These are phyloP conservation scores for Wallacemonas collosoma DNA, from an alignment of 208 protist species.

Conservation along the genomic window DNA sequence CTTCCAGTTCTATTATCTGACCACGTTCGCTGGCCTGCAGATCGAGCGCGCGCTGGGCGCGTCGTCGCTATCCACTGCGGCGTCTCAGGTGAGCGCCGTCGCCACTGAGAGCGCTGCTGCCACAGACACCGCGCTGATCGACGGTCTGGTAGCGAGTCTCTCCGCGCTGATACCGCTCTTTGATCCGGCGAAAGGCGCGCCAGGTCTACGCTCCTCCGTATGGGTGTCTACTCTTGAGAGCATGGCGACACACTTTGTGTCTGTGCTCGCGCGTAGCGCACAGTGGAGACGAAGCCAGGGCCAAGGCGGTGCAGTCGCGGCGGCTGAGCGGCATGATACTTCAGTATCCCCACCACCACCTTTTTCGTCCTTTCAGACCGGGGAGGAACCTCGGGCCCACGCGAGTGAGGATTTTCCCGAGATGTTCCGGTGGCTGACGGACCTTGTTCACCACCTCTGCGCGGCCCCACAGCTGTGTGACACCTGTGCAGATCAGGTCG, in stretches of 20 bases:
- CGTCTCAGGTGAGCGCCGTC: neutral
- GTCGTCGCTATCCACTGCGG: too few relatives aligned
- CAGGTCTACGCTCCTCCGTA: neutral
- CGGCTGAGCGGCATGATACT: neutral
- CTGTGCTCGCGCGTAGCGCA: neutral
- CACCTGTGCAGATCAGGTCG: neutral
- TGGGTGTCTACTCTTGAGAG: conserved; percentile 1
- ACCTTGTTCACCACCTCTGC: neutral
- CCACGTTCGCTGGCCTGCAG: conserved; percentile 12
- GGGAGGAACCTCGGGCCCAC: too few relatives aligned
- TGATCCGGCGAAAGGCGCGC: conserved; percentile 2
- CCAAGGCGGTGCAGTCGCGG: too few relatives aligned
- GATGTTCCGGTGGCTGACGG: neutral
- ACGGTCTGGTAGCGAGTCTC: neutral
- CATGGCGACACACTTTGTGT: neutral
- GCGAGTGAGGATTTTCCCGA: too few relatives aligned
- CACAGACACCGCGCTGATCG: neutral
- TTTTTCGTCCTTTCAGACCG: too few relatives aligned
- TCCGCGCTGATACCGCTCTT: conserved; percentile 1
- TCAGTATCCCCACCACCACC: neutral
- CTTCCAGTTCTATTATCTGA: conserved; percentile 26
- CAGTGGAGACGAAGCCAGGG: conserved; percentile 7
- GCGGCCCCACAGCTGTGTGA: neutral
- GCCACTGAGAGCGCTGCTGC: neutral
- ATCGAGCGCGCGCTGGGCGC: neutral